A percentile compares a stretch with the other conserved stretches of the same genome.
phyloP scores from a whole-genome alignment of 139 green algal species.

The Chlamydomonas sphaeroides region DNA sequence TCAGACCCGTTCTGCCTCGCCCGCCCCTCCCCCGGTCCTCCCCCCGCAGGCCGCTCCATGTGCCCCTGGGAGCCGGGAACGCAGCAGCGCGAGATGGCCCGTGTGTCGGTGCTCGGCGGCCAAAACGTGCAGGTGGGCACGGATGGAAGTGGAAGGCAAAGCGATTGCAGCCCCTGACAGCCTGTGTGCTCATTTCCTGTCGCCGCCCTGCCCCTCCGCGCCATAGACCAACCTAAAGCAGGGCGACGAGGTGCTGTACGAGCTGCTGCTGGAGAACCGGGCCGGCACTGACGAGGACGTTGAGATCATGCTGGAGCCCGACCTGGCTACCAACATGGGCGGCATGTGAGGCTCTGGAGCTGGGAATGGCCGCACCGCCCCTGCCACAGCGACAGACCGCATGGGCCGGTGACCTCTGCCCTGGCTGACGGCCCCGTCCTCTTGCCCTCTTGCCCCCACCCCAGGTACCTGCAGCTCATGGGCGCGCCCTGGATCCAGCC shows the following conservation, averaged over 20 bases:
- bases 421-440: too few relatives aligned
- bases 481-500: background rate
- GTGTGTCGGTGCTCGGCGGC: background rate
- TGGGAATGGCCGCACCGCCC: too few relatives aligned
- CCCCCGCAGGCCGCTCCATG: background rate
- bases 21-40: too few relatives aligned
- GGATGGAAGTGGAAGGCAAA: too few relatives aligned
- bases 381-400: too few relatives aligned
- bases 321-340: background rate
- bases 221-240: background rate
- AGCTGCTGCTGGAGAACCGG: background rate
- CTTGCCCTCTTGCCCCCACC: too few relatives aligned
- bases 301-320: background rate
- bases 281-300: background rate
- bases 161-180: too few relatives aligned
- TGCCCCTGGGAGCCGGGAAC: background rate
- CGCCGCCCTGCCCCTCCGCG: too few relatives aligned
- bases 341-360: too few relatives aligned
- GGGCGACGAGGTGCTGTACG: background rate
- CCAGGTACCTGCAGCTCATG: constrained; percentile 3
- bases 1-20: too few relatives aligned
- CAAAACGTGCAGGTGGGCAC: background rate
- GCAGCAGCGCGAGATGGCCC: background rate
- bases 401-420: too few relatives aligned
- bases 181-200: too few relatives aligned